Evolutionary conservation across 768 basidiomycete genomes (phyloP), one percentile per base, ranked within the genome.

Genomic region (Phanerodontia chrysosporium): DNA sequence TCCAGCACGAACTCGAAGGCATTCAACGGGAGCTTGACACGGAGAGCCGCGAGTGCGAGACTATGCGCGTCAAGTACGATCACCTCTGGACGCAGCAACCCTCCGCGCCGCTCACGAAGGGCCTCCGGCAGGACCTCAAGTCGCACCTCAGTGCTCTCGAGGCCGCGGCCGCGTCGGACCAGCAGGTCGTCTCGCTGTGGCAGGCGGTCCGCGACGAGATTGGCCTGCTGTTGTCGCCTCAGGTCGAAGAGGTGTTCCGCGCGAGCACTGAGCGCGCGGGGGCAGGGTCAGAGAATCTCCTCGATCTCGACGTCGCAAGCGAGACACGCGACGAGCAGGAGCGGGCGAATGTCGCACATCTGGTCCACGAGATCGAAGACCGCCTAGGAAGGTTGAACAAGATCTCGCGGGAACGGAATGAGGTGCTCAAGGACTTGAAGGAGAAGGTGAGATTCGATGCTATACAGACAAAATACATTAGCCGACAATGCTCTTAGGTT

Each of bases 351-450:
- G 86, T 95, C 56, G 75, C 77, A 7, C 78, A 78, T 45, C 80
- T 82, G 57, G 87, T 95, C 0, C 75, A 77, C 2, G 88, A 89
- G 66, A 88, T 94, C 59, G 90, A 92, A 63, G 89, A 95, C 58
- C 76, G 85, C 51, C 71, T 98, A 16, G 86, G 85, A 27, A 78
- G 86, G 66, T 69, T 98, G 51, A 86, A 83, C 71, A 90, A 93
- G 76, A 88, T 99, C 61, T 80, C 86, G 46, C 83, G 84, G 58
- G 96, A 98, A 74, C 77, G 96, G 51, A 83, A 82, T 12, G 90
- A 95, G 64, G 86, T 94, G 0, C 73, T 98, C 55, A 95, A 91
- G 69, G 97, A 98, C 68, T 76, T 99, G 51, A 99, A 98, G 71
- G 95, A 98, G 45, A 97, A 96, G 84, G 95, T 94, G 55, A 8